Evolutionary conservation across 2,329 filamentous ascomycete species (phyloP).

Genomic region (Penicillium concentricum): DNA sequence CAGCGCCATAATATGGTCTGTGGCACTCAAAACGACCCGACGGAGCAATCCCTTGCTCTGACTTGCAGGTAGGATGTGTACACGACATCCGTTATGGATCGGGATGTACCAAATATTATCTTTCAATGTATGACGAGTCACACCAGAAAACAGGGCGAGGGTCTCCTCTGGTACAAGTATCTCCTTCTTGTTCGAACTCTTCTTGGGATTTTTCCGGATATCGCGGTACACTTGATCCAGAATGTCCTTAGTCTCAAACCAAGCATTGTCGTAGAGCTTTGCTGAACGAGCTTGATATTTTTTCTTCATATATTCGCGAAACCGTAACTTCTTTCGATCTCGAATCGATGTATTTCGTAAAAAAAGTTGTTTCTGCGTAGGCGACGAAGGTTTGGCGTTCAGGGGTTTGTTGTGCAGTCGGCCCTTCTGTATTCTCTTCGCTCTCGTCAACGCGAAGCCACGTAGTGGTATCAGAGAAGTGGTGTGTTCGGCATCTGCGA

Average conservation of each 20-base stretch:
- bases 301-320: slow-evolving; percentile 19
- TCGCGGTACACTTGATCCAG: slow-evolving; percentile 26
- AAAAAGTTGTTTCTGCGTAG: background rate
- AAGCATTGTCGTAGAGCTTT: slow-evolving; percentile 13
- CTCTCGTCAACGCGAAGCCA: background rate
- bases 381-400: background rate
- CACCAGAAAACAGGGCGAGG: slow-evolving; percentile 34
- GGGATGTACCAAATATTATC: slow-evolving; percentile 41
- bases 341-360: slow-evolving; percentile 19
- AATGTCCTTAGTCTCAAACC: slow-evolving; percentile 28
- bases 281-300: background rate
- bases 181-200: slow-evolving; percentile 25
- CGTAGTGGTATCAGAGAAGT: background rate
- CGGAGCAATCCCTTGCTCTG: slow-evolving; percentile 34
- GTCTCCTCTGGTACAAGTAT: slow-evolving; percentile 38
- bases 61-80: slow-evolving; percentile 35
- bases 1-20: slow-evolving; percentile 32
- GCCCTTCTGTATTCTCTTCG: slow-evolving; percentile 3
- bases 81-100: slow-evolving; percentile 38
- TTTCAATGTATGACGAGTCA: slow-evolving; percentile 25
- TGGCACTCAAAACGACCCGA: slow-evolving; percentile 37
- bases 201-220: slow-evolving; percentile 11
- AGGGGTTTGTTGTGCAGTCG: background rate
- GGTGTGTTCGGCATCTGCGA: background rate
- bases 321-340: slow-evolving; percentile 29